A percentile compares a stretch with the other conserved stretches of the same genome.
phyloP scores from a whole-genome alignment of 139 green algal species.

The Trebouxia sp. region DNA sequence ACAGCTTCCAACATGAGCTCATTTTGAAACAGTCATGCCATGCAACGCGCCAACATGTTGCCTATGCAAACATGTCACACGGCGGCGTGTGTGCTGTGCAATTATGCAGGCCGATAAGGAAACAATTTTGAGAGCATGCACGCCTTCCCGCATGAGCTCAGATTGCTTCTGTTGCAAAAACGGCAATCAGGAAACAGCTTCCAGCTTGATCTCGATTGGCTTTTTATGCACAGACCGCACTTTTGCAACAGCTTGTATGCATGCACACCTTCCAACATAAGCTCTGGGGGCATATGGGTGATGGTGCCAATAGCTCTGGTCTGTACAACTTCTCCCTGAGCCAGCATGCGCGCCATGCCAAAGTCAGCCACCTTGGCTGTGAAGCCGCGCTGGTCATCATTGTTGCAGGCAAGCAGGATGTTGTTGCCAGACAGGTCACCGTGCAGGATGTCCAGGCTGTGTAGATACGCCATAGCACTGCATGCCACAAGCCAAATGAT shows the following conservation, averaged over 20 bases:
- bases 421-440: constrained; percentile 50
- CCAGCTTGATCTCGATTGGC: not conserved
- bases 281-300: constrained; percentile 58
- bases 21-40: too few species aligned
- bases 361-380: constrained; percentile 60
- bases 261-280: not conserved
- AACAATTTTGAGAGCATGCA: not conserved
- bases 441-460: constrained; percentile 46
- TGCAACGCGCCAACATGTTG: too few species aligned
- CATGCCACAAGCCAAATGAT: not conserved
- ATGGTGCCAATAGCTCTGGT: constrained; percentile 44
- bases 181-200: not conserved
- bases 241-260: not conserved
- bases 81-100: too few species aligned
- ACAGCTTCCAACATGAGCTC: too few species aligned
- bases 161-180: not conserved
- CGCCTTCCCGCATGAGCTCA: not conserved
- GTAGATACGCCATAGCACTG: constrained; percentile 45
- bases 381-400: constrained; percentile 7
- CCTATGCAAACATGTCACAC: too few species aligned
- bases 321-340: constrained; percentile 3
- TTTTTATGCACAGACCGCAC: not conserved
- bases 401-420: constrained; percentile 45
- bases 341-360: constrained; percentile 58
- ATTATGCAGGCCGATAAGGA: too few species aligned